Base-by-base conservation (phyloP, 1,284 basidiomycete genomes). In the Schizophyllum amplum region DNA sequence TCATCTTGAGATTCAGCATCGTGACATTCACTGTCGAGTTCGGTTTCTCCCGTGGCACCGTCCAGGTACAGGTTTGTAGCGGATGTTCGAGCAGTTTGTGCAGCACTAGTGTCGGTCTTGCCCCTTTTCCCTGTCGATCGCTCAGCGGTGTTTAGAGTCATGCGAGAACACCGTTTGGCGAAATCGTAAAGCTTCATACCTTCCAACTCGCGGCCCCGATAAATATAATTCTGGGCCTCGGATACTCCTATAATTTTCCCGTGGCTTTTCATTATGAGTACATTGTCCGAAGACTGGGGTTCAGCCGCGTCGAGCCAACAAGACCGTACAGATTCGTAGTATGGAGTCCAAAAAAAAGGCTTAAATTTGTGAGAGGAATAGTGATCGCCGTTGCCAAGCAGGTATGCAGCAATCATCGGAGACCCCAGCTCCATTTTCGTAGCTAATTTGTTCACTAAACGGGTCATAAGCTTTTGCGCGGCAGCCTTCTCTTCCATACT, bases 351-450 rank as follows among this genome's bases (percentile, higher is more conserved):
- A 51, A 22, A 55, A 9, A 42, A 42, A 3, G 33, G 20, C 25
- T 23, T 4, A 46, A n/a, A 58, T 24, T 51, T 21, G 46, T 58
- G 57, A 24, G 54, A 55, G 5, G 57, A 50, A 33, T 27, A 58
- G 47, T 58, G 54, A 48, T 58, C 57, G 9, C 24, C 53, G 22
- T 27, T 49, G 4, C 26, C 57, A 24, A 58, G 47, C 15, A 58
- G 21, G 46, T 58, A 58, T 15, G 53, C 20, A 5, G 27, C 46
- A 5, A 58, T 53, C 55, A 55, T 54, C 24, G 47, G 57, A 5
- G 24, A 42, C 21, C 46, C 47, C 6, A 58, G 47, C 23, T 58
- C 57, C 53, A 55, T 54, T 22, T 58, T 21, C 15, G 53, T 23
- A 55, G 26, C 7, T 53, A 22, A 42, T 55, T 50, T 51, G 57